Base-by-base conservation (phyloP, 2,329 filamentous ascomycete species). In the Hypoxylon sp. region DNA sequence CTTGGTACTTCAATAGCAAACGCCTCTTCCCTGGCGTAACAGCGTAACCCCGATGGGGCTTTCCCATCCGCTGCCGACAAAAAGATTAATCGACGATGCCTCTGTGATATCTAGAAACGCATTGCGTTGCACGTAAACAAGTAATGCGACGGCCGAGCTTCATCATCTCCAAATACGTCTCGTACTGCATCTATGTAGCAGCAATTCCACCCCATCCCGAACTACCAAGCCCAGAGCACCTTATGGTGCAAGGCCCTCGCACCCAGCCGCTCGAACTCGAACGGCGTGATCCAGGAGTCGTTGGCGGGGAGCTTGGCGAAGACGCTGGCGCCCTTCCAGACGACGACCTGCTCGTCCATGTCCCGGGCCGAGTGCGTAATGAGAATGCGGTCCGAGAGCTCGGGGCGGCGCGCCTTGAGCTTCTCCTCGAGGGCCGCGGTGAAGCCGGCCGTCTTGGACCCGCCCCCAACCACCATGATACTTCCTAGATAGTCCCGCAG, bases 321-420 rank as follows among this genome's bases (percentile, higher is more conserved):
- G 14, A 99, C 94, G 77, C 94, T 97, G 0, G 93, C 96, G 3
- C 96, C 96, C 85, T 99, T 99, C 96, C 96, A 99, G 7, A 91
- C 90, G 58, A 98, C 92, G n/a, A 98, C 94, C 80, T 98, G 94
- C 66, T 96, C 93, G 80, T 99, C 96, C 83, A 99, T 91, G 74
- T 99, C 96, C 74, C 95, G 86, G 0, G 96, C 96, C 85, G 85
- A 96, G 67, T 86, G 83, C 67, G 87, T 89, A 57, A 90, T 88
- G 23, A 90, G 80, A 68, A 90, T 89, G 65, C 84, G 83, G 32
- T 90, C 89, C 19, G 80, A 80, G 48, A 91, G 79, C 70, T 90
- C 89, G 3, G 87, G 87, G 46, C 87, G 81, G 53, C 90, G 85
- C 68, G 86, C 85, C 74, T 93, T 90, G 55, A 98, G 85, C 74